Evolutionary conservation across 1,139 yeast species (phyloP).

Genomic region (Pichia sp.): DNA sequence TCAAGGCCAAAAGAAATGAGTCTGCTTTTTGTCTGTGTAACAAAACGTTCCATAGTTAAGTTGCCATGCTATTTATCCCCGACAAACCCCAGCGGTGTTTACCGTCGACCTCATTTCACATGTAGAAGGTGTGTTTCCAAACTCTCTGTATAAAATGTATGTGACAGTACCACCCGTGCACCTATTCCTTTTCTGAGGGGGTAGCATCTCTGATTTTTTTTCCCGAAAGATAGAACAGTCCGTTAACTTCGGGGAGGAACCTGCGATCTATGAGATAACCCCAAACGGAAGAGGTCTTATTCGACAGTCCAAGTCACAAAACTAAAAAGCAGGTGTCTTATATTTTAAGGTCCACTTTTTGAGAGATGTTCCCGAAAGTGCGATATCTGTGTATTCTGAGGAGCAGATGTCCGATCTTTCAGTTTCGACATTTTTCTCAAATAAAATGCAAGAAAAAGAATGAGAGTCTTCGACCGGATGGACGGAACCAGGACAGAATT

Average conservation of each 20-base stretch:
- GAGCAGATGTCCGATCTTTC: not conserved
- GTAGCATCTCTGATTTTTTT: too few relatives aligned
- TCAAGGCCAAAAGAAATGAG: slow-evolving; percentile 71
- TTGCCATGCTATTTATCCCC: not conserved
- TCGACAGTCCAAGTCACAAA: not conserved
- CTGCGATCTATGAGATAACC: too few relatives aligned
- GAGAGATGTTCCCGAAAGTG: slow-evolving; percentile 1
- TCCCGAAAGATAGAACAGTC: too few relatives aligned
- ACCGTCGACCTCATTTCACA: too few relatives aligned
- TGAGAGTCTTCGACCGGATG: not conserved
- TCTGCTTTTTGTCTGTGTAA: not conserved
- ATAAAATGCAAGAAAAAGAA: not conserved
- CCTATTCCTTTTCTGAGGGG: too few relatives aligned
- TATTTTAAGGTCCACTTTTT: too few relatives aligned
- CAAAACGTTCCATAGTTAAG: not conserved
- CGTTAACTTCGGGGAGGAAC: too few relatives aligned
- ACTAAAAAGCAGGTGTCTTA: not conserved
- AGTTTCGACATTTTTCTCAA: slow-evolving; percentile 12
- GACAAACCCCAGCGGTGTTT: not conserved
- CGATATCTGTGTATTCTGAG: slow-evolving; percentile 3
- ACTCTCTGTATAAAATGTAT: too few relatives aligned
- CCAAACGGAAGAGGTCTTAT: too few relatives aligned
- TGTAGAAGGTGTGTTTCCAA: too few relatives aligned
- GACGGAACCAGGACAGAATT: not conserved
- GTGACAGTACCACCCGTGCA: too few relatives aligned